Evolutionary conservation across 179 eudicot genomes (phyloP).

Genomic region (Beta lomatogona): DNA sequence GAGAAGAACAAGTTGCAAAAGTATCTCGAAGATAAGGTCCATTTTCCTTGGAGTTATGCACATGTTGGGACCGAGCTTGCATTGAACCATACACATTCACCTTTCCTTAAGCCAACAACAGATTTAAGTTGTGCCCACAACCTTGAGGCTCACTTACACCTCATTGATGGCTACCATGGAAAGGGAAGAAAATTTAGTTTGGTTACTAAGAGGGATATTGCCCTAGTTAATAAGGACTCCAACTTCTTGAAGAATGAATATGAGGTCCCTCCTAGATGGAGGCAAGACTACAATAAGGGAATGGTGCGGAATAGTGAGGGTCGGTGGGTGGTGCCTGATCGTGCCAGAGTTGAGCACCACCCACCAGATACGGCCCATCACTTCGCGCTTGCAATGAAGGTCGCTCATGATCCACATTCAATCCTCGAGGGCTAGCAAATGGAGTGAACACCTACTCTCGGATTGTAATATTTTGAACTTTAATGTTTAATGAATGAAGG

Average conservation of each 20-base stretch:
- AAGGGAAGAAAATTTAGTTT: conserved; percentile 30
- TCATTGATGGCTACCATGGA: conserved; percentile 63
- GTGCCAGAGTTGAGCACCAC: conserved; percentile 54
- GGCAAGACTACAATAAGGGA: conserved; percentile 72
- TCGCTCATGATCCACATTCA: conserved; percentile 35
- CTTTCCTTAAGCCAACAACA: conserved; percentile 40
- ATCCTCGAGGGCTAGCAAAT: neutral
- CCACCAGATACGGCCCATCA: conserved; percentile 55
- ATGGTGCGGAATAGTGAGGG: conserved; percentile 61
- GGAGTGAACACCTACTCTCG: too few species aligned
- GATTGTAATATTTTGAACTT: too few species aligned
- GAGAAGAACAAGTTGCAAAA: conserved; percentile 62
- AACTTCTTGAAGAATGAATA: conserved; percentile 53
- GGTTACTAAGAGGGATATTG: conserved; percentile 50
- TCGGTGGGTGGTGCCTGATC: conserved; percentile 61
- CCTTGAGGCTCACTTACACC: conserved; percentile 66
- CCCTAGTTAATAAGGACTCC: conserved; percentile 68
- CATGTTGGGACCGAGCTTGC: conserved; percentile 72
- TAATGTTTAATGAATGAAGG: too few species aligned
- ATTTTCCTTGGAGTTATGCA: conserved; percentile 83
- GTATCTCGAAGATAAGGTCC: conserved; percentile 54
- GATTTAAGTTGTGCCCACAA: conserved; percentile 61
- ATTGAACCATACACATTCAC: conserved; percentile 57
- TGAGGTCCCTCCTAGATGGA: conserved; percentile 72
- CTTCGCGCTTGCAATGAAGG: conserved; percentile 40